A percentile compares a stretch with the other conserved stretches of the same genome.
Conservation (phyloP, 2,329 filamentous ascomycete genomes). For the Neofusicoccum laricinum region DNA sequence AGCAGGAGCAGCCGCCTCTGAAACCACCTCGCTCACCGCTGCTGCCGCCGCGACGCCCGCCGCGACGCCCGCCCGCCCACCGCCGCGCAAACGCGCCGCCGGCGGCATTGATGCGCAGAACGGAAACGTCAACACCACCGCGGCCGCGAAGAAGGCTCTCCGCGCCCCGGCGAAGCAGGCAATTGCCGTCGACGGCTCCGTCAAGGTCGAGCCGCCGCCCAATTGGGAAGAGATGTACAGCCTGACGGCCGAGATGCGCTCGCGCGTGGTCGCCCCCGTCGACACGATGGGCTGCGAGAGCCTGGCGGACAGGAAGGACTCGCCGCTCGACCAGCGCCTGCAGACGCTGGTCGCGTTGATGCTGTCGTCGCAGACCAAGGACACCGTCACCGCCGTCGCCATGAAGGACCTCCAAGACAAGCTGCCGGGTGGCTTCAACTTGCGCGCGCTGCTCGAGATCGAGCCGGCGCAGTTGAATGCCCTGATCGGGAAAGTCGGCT, state of each 20-base stretch:
- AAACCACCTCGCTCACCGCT: constrained; percentile 21
- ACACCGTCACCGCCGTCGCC: constrained; percentile 81
- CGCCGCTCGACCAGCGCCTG: constrained; percentile 64
- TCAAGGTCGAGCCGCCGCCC: constrained; percentile 61
- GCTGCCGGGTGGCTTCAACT: constrained; percentile 64
- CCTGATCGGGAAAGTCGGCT: constrained; percentile 80
- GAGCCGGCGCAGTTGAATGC: constrained; percentile 65
- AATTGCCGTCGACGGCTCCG: constrained; percentile 26
- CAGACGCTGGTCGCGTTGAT: constrained; percentile 86
- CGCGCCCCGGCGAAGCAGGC: constrained; percentile 36
- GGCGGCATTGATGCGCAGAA: not conserved
- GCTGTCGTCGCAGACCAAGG: constrained; percentile 90
- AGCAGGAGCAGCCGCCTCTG: constrained; percentile 31
- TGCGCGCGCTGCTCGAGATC: constrained; percentile 74
- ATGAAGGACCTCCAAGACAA: constrained; percentile 77
- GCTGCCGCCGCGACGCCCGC: constrained; percentile 23
- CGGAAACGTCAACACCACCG: not conserved
- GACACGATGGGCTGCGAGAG: constrained; percentile 97
- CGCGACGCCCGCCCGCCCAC: not conserved
- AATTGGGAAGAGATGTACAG: constrained; percentile 84
- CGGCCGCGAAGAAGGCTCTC: constrained; percentile 31
- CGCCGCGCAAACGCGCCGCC: not conserved
- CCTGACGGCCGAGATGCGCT: constrained; percentile 74
- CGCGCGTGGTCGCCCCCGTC: constrained; percentile 71
- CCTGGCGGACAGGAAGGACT: constrained; percentile 56